phyloP scores from a whole-genome alignment of 164 flowering plant genomes.

The Tinospora cordifolia region DNA sequence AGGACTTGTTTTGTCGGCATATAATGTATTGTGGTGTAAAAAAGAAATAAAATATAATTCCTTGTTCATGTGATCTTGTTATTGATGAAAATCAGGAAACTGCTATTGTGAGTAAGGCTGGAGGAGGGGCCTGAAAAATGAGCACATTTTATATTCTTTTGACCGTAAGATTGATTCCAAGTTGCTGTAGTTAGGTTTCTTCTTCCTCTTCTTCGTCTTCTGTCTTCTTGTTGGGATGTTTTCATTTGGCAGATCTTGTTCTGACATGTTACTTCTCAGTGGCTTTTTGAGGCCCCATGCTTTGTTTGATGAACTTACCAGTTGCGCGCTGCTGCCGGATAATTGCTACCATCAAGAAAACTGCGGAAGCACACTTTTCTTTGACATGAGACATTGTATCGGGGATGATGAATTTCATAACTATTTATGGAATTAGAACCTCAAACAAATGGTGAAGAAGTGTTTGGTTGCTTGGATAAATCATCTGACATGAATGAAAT shows the following conservation, averaged over 20 bases:
- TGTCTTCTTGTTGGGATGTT: neutral
- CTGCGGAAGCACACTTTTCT: neutral
- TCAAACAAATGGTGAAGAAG: neutral
- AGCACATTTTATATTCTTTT: conserved; percentile 3
- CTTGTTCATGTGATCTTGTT: conserved; percentile 9
- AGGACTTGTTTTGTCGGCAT: conserved; percentile 13
- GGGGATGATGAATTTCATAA: neutral
- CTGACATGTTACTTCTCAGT: neutral
- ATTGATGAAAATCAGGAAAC: conserved; percentile 28
- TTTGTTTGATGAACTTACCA: neutral
- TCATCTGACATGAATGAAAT: neutral
- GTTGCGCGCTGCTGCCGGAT: conserved; percentile 1
- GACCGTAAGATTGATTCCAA: conserved; percentile 15
- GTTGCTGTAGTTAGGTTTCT: neutral
- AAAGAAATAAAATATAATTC: neutral
- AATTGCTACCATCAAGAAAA: neutral
- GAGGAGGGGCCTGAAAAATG: conserved; percentile 35
- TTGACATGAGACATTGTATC: neutral
- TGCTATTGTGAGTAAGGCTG: conserved; percentile 40
- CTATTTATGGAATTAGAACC: neutral
- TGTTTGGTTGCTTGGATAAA: neutral
- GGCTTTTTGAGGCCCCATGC: neutral
- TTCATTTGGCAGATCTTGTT: conserved; percentile 8
- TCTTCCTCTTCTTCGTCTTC: neutral
- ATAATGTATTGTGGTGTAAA: neutral